Evolutionary conservation across 306 rosid genomes (phyloP).

Genomic region (Trifolium subterraneum): DNA sequence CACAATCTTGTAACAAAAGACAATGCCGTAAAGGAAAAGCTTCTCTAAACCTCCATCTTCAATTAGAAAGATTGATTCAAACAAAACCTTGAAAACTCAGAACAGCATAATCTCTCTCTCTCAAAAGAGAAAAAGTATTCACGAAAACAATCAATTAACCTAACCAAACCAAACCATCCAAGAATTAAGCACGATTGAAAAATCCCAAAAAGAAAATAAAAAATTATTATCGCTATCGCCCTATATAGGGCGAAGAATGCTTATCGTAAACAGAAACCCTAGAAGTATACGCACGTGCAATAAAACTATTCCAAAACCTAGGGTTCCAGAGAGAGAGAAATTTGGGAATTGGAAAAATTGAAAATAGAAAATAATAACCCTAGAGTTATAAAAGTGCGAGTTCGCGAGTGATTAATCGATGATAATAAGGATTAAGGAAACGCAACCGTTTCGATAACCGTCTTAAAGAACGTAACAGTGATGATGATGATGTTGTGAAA

Average conservation of each 20-base stretch:
- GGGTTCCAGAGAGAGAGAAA: slow-evolving; percentile 50
- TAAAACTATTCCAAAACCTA: slow-evolving; percentile 46
- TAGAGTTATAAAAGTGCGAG: slow-evolving; percentile 47
- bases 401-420: slow-evolving; percentile 43
- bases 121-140: slow-evolving; percentile 8
- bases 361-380: slow-evolving; percentile 55
- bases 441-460: slow-evolving; percentile 67
- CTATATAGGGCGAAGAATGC: slow-evolving; percentile 48
- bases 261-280: slow-evolving; percentile 62
- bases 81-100: slow-evolving; percentile 50
- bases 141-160: slow-evolving; percentile 18
- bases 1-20: slow-evolving; percentile 36
- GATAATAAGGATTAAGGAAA: slow-evolving; percentile 39
- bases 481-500: neutral
- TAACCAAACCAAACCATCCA: slow-evolving; percentile 48
- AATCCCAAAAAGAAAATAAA: neutral
- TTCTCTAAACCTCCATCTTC: slow-evolving; percentile 66
- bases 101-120: slow-evolving; percentile 53
- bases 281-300: slow-evolving; percentile 28
- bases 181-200: slow-evolving; percentile 41
- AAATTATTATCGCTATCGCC: slow-evolving; percentile 41
- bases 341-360: slow-evolving; percentile 27
- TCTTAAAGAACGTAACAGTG: slow-evolving; percentile 12
- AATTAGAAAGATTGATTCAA: slow-evolving; percentile 60
- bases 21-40: slow-evolving; percentile 43